Conservation (phyloP, 495 filamentous ascomycete genomes). For the Trichoderma asperelloides region DNA sequence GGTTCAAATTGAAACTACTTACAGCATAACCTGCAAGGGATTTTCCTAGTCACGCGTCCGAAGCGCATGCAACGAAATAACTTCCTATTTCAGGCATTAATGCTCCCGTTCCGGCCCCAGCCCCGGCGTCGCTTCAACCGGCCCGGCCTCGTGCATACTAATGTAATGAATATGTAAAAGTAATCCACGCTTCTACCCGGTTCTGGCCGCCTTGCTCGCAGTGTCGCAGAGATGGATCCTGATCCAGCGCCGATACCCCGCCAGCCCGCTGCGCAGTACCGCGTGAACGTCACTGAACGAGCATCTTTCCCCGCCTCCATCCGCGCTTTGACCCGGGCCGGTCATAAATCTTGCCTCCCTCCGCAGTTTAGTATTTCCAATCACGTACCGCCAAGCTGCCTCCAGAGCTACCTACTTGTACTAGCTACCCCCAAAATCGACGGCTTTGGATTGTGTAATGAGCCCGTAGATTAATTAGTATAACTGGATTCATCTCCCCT, state of each 20-base stretch:
- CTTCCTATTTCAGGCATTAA: not conserved
- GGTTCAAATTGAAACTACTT: not conserved
- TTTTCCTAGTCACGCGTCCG: no score
- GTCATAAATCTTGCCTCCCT: not conserved
- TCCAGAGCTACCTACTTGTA: not conserved
- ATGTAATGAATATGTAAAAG: not conserved
- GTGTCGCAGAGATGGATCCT: not conserved
- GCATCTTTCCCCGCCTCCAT: not conserved
- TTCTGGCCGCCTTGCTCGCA: not conserved
- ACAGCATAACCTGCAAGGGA: not conserved
- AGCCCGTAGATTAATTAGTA: not conserved
- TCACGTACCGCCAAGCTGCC: not conserved
- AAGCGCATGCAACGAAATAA: not conserved
- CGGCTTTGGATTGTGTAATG: not conserved
- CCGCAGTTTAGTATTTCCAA: slow-evolving; percentile 2
- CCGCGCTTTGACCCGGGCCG: slow-evolving; percentile 2
- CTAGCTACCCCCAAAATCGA: not conserved
- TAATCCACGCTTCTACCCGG: not conserved
- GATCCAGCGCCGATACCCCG: not conserved
- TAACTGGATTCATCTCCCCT: not conserved
- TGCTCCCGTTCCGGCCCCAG: not conserved
- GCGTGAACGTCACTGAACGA: not conserved
- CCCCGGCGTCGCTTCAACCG: not conserved
- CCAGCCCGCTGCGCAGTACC: not conserved
- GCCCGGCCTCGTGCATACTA: not conserved